Evolutionary conservation across 495 filamentous ascomycete species (phyloP), one percentile per base, ranked within the genome.

Genomic region (Daldinia loculata): DNA sequence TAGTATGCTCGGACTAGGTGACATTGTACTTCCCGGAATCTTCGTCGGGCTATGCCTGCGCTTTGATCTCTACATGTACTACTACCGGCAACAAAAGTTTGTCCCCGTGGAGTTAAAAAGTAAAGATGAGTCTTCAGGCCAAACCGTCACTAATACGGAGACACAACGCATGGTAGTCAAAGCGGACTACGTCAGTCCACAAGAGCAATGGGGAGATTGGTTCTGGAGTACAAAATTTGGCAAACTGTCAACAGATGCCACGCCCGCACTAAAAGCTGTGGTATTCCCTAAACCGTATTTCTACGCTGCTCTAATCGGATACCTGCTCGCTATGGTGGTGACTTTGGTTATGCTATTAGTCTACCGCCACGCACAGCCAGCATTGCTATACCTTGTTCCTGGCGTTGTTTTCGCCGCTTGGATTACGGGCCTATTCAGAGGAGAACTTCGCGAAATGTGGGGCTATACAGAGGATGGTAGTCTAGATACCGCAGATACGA

Each of bases 21-120:
- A 99, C 76, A 91, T 99, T 43, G 91, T 97, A 11, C 82, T 99
- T n/a, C 95, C 95, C 0, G 95, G 95, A 4, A 92, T 99, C 74
- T 90, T 98, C 83, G 90, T 98, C 56, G 92, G 88, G 0, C 82
- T 97, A 41, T 92, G 94, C 0, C 84, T 99, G 24, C 91, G 95
- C 24, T 98, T 95, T 76, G 95, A 99, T 78, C 85, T 97, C 0
- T 97, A 91, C 77, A 84, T 92, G 38, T 90, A 90, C 79, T 98
- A 98, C 75, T 81, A 91, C 36, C 81, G 80, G 4, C 74, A 82
- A 55, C 78, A 73, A 41, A 78, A 75, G 45, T 70, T 77, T 11
- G 74, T 80, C 55, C 75, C 78, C 12, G 74, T 79, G 51, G 75
- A 81, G 53, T 67, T 82, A 19, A 53, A 80, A 51, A 74, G 71